Evolutionary conservation across 202 grass and related monocot genomes (phyloP), one percentile per base, ranked within the genome.

Genomic region (Thinopyrum obtusiflorum): DNA sequence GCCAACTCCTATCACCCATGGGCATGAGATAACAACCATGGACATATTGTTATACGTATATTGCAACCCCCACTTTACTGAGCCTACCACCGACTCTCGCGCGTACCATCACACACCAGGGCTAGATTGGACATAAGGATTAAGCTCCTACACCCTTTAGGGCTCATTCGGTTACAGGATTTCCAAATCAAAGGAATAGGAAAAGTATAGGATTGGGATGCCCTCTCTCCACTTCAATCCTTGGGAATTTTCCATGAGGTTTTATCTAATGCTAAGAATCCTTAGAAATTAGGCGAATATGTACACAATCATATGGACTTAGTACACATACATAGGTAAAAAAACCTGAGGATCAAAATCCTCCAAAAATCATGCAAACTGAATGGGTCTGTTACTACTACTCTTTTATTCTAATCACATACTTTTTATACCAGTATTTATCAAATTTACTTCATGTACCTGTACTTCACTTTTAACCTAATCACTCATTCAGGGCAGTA

Each of bases 401-500:
- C 11, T 80, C 0, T 20, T 17, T 17, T 74, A 80, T 75, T 82
- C 15, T 74, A 73, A 72, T 11, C 7, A 75, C 86, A 51, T 79
- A 27, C 24, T 46, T 75, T 83, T 60, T 29, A n/a, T 68, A 69
- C 9, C 29, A 23, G 25, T 47, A 11, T 29, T 82, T 75, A 7
- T 60, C 36, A 65, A 65, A 9, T 65, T 61, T 63, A 53, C 28
- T 39, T 62, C 57, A 80, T 76, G 75, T 44, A 44, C 14, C 35
- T 25, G 27, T 10, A 32, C 77, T 87, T 11, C 24, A n/a, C 66
- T 64, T 76, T 68, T 32, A 60, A 68, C 59, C 18, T 59, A 82
- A 78, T 67, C 20, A 31, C 66, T 75, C 64, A 31, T 94, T 87
- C 90, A 98, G 96, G 96, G 85, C 70, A 87, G 88, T 92, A 81